These are phyloP conservation scores for Myxozyma melibiosi DNA, from an alignment of 805 yeast genomes.

Conservation along the genomic window DNA sequence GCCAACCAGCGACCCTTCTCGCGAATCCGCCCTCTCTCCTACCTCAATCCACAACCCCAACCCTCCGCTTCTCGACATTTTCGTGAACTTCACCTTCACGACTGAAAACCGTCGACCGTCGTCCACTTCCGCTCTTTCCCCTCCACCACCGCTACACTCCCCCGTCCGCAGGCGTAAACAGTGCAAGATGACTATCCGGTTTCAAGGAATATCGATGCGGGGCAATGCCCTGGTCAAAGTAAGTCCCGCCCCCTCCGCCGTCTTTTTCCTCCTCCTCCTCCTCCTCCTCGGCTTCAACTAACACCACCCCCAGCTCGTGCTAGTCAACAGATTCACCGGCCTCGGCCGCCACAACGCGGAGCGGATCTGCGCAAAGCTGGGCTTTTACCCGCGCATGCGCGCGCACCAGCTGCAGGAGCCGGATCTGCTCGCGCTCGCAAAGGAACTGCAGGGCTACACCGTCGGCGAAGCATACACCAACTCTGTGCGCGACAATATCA, in stretches of 20 bases:
- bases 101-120: too few relatives aligned
- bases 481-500: conserved; percentile 69
- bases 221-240: conserved; percentile 34
- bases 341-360: conserved; percentile 76
- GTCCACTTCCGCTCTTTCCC: background rate
- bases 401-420: conserved; percentile 90
- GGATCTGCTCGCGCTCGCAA: conserved; percentile 80
- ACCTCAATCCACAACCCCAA: too few relatives aligned
- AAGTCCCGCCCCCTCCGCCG: background rate
- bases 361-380: conserved; percentile 79
- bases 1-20: too few relatives aligned
- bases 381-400: conserved; percentile 90
- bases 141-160: too few relatives aligned
- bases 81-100: too few relatives aligned
- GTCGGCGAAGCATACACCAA: conserved; percentile 82
- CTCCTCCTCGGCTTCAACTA: background rate
- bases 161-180: too few relatives aligned
- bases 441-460: conserved; percentile 78
- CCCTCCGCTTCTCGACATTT: too few relatives aligned
- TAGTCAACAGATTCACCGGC: conserved; percentile 83
- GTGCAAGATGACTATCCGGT: conserved; percentile 11
- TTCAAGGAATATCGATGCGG: conserved; percentile 34
- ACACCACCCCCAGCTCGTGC: conserved; percentile 52
- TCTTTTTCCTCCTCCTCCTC: background rate
- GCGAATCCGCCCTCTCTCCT: too few relatives aligned